Base-by-base conservation (phyloP, 176 grass and related monocot species). In the Rhynchospora tenuis region DNA sequence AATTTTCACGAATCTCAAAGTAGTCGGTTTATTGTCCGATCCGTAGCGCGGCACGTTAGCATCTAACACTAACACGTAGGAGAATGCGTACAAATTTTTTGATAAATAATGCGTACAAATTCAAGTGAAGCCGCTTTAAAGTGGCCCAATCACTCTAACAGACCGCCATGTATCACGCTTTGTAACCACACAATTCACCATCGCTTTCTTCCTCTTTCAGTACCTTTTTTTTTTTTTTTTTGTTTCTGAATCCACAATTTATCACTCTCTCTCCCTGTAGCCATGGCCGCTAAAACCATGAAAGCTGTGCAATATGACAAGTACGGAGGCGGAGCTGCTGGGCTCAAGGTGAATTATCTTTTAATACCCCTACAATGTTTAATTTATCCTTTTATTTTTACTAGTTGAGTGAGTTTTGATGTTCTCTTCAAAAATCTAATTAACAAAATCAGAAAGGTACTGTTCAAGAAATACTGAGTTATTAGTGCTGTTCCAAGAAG, bases 211-310 rank as follows among this genome's bases (percentile, higher is more conserved):
- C 22, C 24, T 84, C 51, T 64, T 62, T 78, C n/a, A n/a, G 17
- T 63, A n/a, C n/a, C n/a, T n/a, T n/a, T 17, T 4, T 38, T 38
- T 38, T 33, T 33, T 33, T 33, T 33, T 33, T 38, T 38, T 38
- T 38, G 33, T 38, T 38, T 38, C 33, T 38, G 33, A 10, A 7
- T 6, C 64, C 71, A 26, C 77, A 2, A 3, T 16, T 12, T 6
- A 65, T 27, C 81, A 46, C 48, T 83, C 42, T 59, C 73, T 2
- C 59, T 5, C 47, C 2, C 61, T 73, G 6, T 77, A 38, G 68
- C 86, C 83, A 92, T 94, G 93, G 93, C 85, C 26, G 45, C 72
- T 3, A 92, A 82, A 72, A 90, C 75, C 22, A 94, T 94, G 92
- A 88, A 27, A 67, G 90, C 92, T 66, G 27, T 86, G 70, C 90